Percentiles rank a stretch among this genome's conserved stretches.
Conservation (phyloP, 371 early-diverging fungal species). For the Circinella umbellata region DNA sequence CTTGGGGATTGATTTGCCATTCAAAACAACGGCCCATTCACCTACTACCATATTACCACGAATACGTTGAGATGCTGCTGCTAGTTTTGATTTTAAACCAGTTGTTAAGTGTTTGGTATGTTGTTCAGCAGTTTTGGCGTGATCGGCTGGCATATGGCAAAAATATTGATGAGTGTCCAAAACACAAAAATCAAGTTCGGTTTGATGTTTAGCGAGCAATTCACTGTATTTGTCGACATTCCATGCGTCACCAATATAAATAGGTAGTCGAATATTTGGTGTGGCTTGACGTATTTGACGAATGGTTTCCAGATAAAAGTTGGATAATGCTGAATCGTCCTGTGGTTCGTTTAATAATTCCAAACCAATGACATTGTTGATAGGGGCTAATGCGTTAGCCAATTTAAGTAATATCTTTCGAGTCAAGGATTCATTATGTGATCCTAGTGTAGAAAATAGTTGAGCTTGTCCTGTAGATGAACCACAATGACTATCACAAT, state of each 20-base stretch:
- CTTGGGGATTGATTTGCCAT: constrained; percentile 23
- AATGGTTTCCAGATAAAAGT: constrained; percentile 26
- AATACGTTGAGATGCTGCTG: constrained; percentile 7
- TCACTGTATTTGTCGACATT: constrained; percentile 28
- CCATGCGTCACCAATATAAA: constrained; percentile 37
- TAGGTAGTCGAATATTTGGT: constrained; percentile 20
- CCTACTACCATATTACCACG: constrained; percentile 33
- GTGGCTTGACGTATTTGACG: constrained; percentile 19
- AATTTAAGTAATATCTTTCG: constrained; percentile 21
- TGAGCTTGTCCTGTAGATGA: constrained; percentile 20
- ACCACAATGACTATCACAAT: constrained; percentile 33
- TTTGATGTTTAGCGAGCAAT: constrained; percentile 16
- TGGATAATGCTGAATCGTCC: constrained; percentile 21
- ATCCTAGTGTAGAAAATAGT: constrained; percentile 19
- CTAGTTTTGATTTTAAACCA: constrained; percentile 13
- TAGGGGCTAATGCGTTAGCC: constrained; percentile 23
- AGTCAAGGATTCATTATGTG: constrained; percentile 16
- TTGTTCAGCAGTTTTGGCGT: constrained; percentile 26
- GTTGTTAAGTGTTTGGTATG: constrained; percentile 23
- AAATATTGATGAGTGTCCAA: constrained; percentile 40
- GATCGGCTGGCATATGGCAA: constrained; percentile 30
- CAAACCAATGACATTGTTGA: constrained; percentile 38
- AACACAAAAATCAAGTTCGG: constrained; percentile 23
- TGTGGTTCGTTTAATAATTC: constrained; percentile 34
- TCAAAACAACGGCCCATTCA: constrained; percentile 38